These are phyloP conservation scores for Miamiensis avidus DNA, from an alignment of 169 alveolate species.

Conservation along the genomic window DNA sequence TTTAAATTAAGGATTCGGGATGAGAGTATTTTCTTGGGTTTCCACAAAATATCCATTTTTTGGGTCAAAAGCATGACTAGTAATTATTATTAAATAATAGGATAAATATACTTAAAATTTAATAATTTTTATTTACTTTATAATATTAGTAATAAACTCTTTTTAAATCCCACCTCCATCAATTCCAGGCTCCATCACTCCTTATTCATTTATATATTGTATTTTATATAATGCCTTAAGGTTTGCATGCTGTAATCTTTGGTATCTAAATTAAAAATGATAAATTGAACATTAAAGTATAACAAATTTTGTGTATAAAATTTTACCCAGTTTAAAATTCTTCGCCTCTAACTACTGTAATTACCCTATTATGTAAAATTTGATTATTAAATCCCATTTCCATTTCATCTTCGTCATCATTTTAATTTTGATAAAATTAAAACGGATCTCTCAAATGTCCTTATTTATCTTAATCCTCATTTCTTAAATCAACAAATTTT, in stretches of 20 bases:
- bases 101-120: neutral
- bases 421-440: neutral
- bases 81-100: neutral
- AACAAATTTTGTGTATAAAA: too few species aligned
- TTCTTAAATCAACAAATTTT: neutral
- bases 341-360: constrained; percentile 36
- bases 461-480: constrained; percentile 4
- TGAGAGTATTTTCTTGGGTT: constrained; percentile 31
- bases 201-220: constrained; percentile 85
- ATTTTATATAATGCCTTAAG: constrained; percentile 70
- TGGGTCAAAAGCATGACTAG: constrained; percentile 33
- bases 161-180: constrained; percentile 99
- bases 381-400: neutral
- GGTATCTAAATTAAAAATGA: neutral
- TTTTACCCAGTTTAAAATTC: constrained; percentile 26
- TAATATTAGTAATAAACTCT: constrained; percentile 91
- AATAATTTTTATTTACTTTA: constrained; percentile 73
- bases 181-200: constrained; percentile 92
- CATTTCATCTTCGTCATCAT: constrained; percentile 12
- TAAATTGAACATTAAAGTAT: too few species aligned
- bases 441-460: constrained; percentile 15
- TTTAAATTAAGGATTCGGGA: constrained; percentile 55
- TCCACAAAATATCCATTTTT: constrained; percentile 26
- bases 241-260: constrained; percentile 29
- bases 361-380: constrained; percentile 14